A percentile compares a stretch with the other conserved stretches of the same genome.
Conservation (phyloP, 345 rosid species). For the Carallia brachiata region DNA sequence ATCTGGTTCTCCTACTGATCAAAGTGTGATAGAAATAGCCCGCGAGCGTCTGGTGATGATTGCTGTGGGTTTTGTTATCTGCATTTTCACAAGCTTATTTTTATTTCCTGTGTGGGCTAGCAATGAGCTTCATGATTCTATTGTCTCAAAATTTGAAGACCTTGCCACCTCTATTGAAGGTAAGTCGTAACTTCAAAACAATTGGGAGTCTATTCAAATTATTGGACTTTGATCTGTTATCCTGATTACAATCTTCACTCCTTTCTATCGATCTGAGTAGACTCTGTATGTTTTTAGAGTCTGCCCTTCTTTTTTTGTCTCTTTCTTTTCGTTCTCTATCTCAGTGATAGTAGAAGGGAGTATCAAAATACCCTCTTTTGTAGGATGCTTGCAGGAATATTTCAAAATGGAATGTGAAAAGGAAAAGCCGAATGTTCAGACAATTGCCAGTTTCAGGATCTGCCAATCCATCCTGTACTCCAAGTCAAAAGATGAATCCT, state of each 20-base stretch:
- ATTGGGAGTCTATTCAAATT: not conserved
- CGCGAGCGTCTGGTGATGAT: slow-evolving; percentile 67
- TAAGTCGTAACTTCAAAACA: not conserved
- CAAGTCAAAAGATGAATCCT: slow-evolving; percentile 59
- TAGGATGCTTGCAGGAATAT: slow-evolving; percentile 48
- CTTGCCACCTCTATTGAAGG: slow-evolving; percentile 74
- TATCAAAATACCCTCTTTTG: not conserved
- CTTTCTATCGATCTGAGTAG: not conserved
- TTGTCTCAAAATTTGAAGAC: slow-evolving; percentile 48
- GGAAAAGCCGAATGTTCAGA: slow-evolving; percentile 21
- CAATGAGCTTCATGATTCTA: slow-evolving; percentile 72
- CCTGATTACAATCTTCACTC: not conserved
- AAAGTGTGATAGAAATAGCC: slow-evolving; percentile 46
- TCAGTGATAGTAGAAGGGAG: not conserved
- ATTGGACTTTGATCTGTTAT: not conserved
- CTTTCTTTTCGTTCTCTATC: not conserved
- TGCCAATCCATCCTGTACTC: slow-evolving; percentile 54
- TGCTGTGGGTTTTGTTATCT: slow-evolving; percentile 58
- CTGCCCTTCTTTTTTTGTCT: not conserved
- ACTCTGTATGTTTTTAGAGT: not conserved
- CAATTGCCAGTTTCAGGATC: slow-evolving; percentile 16
- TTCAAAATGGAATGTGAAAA: slow-evolving; percentile 25
- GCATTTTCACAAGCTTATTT: slow-evolving; percentile 54
- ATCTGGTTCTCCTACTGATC: slow-evolving; percentile 57
- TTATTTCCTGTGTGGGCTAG: slow-evolving; percentile 84